Conservation (phyloP, 805 yeast species). For the Schwanniomyces occidentalis region DNA sequence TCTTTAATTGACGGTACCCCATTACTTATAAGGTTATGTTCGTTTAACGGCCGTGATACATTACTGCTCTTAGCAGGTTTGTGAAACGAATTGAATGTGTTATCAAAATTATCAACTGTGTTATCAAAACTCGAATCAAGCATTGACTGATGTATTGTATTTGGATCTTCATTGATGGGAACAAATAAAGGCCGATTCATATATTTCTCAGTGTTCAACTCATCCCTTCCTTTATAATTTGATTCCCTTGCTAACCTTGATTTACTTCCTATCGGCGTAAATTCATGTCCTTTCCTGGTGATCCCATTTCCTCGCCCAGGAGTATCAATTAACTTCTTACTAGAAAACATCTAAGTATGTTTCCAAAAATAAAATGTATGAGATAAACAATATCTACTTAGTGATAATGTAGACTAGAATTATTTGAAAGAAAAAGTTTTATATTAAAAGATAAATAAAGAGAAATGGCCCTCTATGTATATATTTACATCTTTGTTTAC, state of each 20-base stretch:
- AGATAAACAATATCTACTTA: no score
- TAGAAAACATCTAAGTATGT: conserved; percentile 17
- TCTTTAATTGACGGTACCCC: conserved; percentile 20
- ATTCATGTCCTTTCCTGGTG: conserved; percentile 10
- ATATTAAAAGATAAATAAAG: no score
- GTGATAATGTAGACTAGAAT: no score
- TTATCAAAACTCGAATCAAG: conserved; percentile 15
- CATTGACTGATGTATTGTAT: conserved; percentile 3
- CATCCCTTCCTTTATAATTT: background rate
- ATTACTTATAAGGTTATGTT: conserved; percentile 9
- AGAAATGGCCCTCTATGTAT: no score
- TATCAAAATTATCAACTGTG: conserved; percentile 16
- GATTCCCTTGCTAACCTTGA: background rate
- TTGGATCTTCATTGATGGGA: conserved; percentile 6
- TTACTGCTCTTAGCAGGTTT: conserved; percentile 1
- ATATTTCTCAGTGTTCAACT: background rate
- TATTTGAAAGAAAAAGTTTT: no score
- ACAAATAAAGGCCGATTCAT: conserved; percentile 8
- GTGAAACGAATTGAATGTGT: conserved; percentile 11
- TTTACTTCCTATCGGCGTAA: conserved; percentile 18
- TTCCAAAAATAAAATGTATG: no score
- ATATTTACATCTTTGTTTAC: no score
- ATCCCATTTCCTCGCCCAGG: conserved; percentile 8
- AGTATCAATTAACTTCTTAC: conserved; percentile 14
- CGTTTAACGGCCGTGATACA: background rate